Base-by-base conservation (phyloP, 2,329 filamentous ascomycete genomes). In the Celoporthe dispersa region DNA sequence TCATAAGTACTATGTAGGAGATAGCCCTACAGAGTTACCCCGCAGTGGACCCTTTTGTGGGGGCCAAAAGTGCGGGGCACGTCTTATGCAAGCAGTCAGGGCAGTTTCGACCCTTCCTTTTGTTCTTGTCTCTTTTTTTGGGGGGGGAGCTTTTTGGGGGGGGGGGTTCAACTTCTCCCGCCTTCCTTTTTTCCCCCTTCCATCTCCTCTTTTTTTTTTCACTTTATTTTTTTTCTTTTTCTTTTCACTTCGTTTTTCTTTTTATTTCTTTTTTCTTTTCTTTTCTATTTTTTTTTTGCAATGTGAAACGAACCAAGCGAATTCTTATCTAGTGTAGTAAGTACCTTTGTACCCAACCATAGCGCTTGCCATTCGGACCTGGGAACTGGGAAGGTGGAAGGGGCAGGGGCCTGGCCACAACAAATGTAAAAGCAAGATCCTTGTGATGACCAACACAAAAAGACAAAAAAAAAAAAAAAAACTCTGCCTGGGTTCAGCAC, bases 21-120 rank as follows among this genome's bases (percentile, higher is more conserved):
- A 60, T 35, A 37, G 31, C 31, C 57, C 31, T 35, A 22, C 33
- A 25, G 31, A 37, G 2, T 5, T 60, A 60, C 57, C 57, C 57
- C 57, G 57, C 57, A 60, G 57, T 37, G 57, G 57, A 7, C 25
- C 57, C 6, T 25, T 35, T 22, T 19, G 61, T 70, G 69, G 69
- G 69, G 69, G 41, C 66, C 65, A 12, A 39, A 70, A 70, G 51
- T 51, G 69, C 66, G 69, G 69, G 69, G 69, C 69, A 70, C 6
- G 14, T 22, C 5, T 9, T 48, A 35, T 62, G 51, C 33, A 64
- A 31, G 35, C 35, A 37, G 35, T 4, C 35, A 37, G 35, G 35
- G n/a, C n/a, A 35, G 25, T 8, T 22, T 25, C 51, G 51, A 28
- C 7, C 35, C 12, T 37, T 22, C 59, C 62, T 16, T 12, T 19